A percentile compares a stretch with the other conserved stretches of the same genome.
Evolutionary conservation across 2,329 filamentous ascomycete species (phyloP).

Genomic region (Coniella lustricola): DNA sequence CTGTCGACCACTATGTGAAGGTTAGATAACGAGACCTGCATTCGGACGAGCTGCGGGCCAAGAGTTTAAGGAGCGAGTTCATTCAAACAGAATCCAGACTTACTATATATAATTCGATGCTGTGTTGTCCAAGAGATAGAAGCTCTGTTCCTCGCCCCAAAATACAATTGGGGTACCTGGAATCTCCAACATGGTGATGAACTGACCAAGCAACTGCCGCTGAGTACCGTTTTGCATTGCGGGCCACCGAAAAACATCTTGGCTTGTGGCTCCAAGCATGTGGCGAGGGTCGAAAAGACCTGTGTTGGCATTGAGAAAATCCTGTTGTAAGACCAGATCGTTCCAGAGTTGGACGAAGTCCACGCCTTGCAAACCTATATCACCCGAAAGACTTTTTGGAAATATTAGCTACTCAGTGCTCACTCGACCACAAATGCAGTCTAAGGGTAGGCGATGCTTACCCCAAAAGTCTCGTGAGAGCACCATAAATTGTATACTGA

Average conservation of each 20-base stretch:
- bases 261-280: constrained; percentile 56
- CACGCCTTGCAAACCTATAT: constrained; percentile 4
- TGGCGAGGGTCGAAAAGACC: constrained; percentile 56
- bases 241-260: constrained; percentile 60
- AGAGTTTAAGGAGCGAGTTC: too few relatives aligned
- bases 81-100: background rate
- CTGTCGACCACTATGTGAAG: constrained; percentile 44
- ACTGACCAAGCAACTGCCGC: constrained; percentile 48
- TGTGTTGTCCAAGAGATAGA: constrained; percentile 55
- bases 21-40: too few relatives aligned
- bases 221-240: constrained; percentile 49
- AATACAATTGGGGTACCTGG: constrained; percentile 53
- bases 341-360: constrained; percentile 48
- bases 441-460: constrained; percentile 35
- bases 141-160: constrained; percentile 58
- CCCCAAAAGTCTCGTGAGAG: constrained; percentile 54
- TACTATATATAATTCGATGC: constrained; percentile 49
- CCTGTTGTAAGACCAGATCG: constrained; percentile 47
- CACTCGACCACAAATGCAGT: too few relatives aligned
- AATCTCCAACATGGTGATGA: constrained; percentile 51
- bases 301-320: constrained; percentile 49
- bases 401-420: too few relatives aligned
- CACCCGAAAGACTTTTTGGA: constrained; percentile 23
- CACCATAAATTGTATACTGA: constrained; percentile 56
- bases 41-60: too few relatives aligned